phyloP scores from a whole-genome alignment of 768 basidiomycete genomes.

The Russula sp. region DNA sequence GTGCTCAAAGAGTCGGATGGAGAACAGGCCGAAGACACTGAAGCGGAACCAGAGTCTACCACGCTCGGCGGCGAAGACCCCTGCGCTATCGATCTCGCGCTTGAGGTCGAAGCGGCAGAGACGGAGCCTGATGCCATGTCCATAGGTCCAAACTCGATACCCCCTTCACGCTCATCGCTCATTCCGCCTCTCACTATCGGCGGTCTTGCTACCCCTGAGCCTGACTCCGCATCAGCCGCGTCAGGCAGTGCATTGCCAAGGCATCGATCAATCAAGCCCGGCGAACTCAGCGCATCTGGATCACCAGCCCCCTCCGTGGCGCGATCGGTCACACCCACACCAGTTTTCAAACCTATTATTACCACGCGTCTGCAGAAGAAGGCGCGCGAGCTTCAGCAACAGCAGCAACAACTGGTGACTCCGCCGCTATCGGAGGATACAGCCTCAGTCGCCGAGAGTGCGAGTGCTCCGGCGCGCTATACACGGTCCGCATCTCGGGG shows the following conservation, averaged over 20 bases:
- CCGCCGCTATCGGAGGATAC: constrained; percentile 50
- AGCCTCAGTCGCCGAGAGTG: constrained; percentile 36
- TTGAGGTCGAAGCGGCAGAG: constrained; percentile 24
- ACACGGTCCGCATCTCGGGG: constrained; percentile 33
- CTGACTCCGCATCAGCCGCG: constrained; percentile 8
- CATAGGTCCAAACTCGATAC: constrained; percentile 8
- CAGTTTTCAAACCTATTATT: constrained; percentile 52
- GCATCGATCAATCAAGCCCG: constrained; percentile 19
- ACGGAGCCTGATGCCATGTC: constrained; percentile 22
- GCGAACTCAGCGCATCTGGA: constrained; percentile 28
- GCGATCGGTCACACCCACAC: constrained; percentile 33
- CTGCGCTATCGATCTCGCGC: constrained; percentile 19
- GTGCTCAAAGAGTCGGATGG: constrained; percentile 63
- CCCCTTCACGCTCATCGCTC: constrained; percentile 24
- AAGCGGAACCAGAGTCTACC: constrained; percentile 37
- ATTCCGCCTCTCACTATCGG: constrained; percentile 12
- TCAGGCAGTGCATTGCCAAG: constrained; percentile 20
- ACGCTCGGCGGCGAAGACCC: constrained; percentile 5
- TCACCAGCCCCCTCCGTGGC: constrained; percentile 32
- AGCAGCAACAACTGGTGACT: constrained; percentile 46
- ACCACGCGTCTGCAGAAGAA: constrained; percentile 55
- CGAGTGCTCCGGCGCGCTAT: constrained; percentile 32
- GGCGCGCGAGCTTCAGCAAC: constrained; percentile 37
- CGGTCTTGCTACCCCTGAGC: constrained; percentile 24
- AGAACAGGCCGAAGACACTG: constrained; percentile 51